phyloP scores from a whole-genome alignment of 768 basidiomycete genomes.

The Phylloporus sp. region DNA sequence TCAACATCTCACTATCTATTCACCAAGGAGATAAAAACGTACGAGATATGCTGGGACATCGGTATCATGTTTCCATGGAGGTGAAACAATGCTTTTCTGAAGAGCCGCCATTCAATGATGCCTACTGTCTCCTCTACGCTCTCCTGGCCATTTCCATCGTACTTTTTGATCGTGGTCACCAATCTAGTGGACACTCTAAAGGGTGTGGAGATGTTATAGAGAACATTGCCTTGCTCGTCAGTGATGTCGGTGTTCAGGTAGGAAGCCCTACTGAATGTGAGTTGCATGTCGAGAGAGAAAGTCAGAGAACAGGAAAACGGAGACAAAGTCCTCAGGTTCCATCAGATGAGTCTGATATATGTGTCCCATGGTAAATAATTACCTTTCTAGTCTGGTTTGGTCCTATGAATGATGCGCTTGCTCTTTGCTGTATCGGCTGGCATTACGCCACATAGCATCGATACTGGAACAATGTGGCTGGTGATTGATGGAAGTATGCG shows the following conservation, averaged over 20 bases:
- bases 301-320: no score
- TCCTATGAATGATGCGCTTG: no score
- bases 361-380: no score
- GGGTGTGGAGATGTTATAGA: slow-evolving; percentile 11
- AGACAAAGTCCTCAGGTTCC: no score
- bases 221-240: slow-evolving; percentile 1
- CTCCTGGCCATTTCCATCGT: not conserved
- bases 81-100: not conserved
- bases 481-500: no score
- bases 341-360: no score
- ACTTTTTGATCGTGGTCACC: slow-evolving; percentile 7
- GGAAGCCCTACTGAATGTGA: slow-evolving; percentile 13
- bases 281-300: no score
- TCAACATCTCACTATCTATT: not conserved
- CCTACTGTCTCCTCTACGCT: not conserved
- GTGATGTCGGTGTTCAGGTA: slow-evolving; percentile 19
- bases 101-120: slow-evolving; percentile 5
- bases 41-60: not conserved
- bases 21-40: not conserved
- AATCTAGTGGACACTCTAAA: not conserved
- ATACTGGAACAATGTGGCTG: no score
- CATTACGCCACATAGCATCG: no score
- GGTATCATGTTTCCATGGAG: not conserved
- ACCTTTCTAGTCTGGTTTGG: not conserved
- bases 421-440: no score